Evolutionary conservation across 108 stramenopile genomes (phyloP).

Genomic region (Cyclostephanos invisitatus): DNA sequence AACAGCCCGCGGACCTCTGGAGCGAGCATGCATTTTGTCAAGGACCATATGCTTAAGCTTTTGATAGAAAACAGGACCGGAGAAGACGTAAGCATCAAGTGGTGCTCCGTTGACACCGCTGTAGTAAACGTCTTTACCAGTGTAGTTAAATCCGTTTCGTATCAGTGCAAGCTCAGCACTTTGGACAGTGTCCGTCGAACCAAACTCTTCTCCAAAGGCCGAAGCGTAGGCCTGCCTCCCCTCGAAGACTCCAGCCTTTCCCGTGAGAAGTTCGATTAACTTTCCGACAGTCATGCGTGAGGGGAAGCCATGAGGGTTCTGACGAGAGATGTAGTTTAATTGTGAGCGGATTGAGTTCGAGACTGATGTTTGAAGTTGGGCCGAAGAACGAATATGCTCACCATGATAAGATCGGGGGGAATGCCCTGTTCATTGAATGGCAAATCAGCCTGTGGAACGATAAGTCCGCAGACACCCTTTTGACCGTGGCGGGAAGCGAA

Average conservation of each 20-base stretch:
- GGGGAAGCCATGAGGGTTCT: slow-evolving; percentile 99
- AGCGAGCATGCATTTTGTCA: slow-evolving; percentile 99
- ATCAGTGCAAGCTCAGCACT: slow-evolving; percentile 86
- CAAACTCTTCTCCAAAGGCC: slow-evolving; percentile 97
- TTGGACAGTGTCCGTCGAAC: slow-evolving; percentile 90
- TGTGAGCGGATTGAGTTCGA: background rate
- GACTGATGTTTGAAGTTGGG: background rate
- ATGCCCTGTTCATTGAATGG: slow-evolving; percentile 97
- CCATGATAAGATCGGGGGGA: slow-evolving; percentile 98
- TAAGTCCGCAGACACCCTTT: slow-evolving; percentile 99
- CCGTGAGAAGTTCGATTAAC: slow-evolving; percentile 95
- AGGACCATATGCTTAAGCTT: slow-evolving; percentile 99
- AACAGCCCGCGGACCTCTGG: slow-evolving; percentile 96
- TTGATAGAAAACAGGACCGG: slow-evolving; percentile 99
- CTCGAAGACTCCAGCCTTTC: slow-evolving; percentile 93
- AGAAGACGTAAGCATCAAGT: slow-evolving; percentile 93
- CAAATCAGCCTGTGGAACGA: slow-evolving; percentile 94
- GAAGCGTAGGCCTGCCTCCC: slow-evolving; percentile 95
- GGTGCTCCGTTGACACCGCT: slow-evolving; percentile 95
- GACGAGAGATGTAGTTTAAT: background rate
- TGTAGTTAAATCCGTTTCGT: slow-evolving; percentile 94
- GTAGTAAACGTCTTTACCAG: slow-evolving; percentile 96
- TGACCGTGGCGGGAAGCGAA: slow-evolving; percentile 99
- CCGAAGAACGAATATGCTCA: slow-evolving; percentile 1
- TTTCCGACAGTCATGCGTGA: slow-evolving; percentile 99